Conservation (phyloP, 768 basidiomycete species). For the Tylopilus balloui region DNA sequence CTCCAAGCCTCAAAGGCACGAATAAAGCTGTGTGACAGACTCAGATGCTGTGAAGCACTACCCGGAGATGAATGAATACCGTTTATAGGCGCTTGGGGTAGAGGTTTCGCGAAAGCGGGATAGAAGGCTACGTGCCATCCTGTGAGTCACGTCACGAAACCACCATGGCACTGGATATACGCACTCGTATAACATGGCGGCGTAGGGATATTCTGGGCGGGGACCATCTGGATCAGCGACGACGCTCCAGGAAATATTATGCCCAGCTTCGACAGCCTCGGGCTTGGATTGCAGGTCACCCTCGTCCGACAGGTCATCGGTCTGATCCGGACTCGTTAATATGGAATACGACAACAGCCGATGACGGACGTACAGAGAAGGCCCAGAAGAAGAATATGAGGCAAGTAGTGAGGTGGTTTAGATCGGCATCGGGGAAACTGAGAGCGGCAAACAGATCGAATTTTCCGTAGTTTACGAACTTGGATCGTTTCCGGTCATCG, state of each 20-base stretch:
- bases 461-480: conserved; percentile 36
- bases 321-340: conserved; percentile 19
- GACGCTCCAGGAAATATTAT: conserved; percentile 30
- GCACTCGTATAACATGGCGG: conserved; percentile 38
- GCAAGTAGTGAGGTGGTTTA: conserved; percentile 32
- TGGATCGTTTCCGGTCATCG: conserved; percentile 32
- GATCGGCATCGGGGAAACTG: conserved; percentile 37
- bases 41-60: neutral
- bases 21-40: conserved; percentile 26
- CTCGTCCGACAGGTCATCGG: conserved; percentile 37
- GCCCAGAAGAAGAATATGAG: conserved; percentile 39
- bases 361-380: conserved; percentile 29
- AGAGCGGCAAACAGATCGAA: conserved; percentile 38
- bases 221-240: conserved; percentile 25
- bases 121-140: conserved; percentile 24
- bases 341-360: neutral
- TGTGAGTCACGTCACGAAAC: conserved; percentile 12
- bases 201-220: conserved; percentile 33
- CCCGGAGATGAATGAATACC: conserved; percentile 16
- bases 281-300: conserved; percentile 33
- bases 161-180: conserved; percentile 9
- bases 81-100: conserved; percentile 33
- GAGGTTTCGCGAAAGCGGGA: conserved; percentile 35
- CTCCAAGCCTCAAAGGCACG: conserved; percentile 35
- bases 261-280: conserved; percentile 32